Percentiles rank a stretch among this genome's conserved stretches.
phyloP scores from a whole-genome alignment of 73 alveolate species.

The Tetrahymena borealis region DNA sequence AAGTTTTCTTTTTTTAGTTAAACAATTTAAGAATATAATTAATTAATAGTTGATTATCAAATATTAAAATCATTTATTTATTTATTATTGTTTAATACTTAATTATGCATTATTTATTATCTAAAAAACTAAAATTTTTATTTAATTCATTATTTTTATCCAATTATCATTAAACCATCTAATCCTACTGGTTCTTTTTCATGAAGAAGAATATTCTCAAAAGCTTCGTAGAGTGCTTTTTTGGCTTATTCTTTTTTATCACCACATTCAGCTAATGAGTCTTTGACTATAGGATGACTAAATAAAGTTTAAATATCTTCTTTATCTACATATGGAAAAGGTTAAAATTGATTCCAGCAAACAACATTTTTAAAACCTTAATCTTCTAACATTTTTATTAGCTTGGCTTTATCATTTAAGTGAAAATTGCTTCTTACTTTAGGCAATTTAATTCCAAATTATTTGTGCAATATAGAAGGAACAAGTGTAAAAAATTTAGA shows the following conservation, averaged over 20 bases:
- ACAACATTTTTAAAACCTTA: not conserved
- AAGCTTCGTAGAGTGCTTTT: not conserved
- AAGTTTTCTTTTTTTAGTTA: no score
- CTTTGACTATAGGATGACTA: not conserved
- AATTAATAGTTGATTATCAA: no score
- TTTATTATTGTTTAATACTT: no score
- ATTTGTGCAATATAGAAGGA: not conserved
- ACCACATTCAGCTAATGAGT: not conserved
- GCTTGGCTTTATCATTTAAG: not conserved
- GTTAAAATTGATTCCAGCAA: not conserved
- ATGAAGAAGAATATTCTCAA: not conserved
- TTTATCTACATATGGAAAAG: not conserved
- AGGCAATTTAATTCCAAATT: not conserved
- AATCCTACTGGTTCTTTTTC: not conserved
- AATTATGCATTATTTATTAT: no score
- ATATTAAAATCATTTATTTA: no score
- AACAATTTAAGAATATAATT: no score
- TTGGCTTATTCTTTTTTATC: not conserved
- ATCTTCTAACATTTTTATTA: not conserved
- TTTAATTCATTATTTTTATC: not conserved
- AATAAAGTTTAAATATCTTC: not conserved
- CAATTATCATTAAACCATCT: not conserved
- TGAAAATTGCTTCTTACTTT: not conserved
- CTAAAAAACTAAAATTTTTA: not conserved
- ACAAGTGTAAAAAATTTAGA: slow-evolving; percentile 1